A percentile compares a stretch with the other conserved stretches of the same genome.
Conservation (phyloP, 2,329 filamentous ascomycete genomes). For the Endocalyx cinctus region DNA sequence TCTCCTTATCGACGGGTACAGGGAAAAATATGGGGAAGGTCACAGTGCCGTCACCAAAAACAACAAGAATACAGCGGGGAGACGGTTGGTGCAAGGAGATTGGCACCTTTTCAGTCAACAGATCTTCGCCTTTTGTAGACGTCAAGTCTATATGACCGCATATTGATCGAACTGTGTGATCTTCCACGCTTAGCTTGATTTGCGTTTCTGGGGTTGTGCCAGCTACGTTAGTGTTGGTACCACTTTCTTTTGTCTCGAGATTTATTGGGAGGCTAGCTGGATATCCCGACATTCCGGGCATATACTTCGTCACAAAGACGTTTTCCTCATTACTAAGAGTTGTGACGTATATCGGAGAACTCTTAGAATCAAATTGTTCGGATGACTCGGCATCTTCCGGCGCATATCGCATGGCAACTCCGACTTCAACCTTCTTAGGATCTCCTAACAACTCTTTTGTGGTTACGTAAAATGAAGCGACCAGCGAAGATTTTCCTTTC, state of each 20-base stretch:
- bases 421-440: slow-evolving; percentile 24
- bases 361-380: too few species aligned
- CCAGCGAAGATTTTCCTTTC: slow-evolving; percentile 32
- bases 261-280: too few species aligned
- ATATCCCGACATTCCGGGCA: slow-evolving; percentile 24
- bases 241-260: too few species aligned
- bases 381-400: too few species aligned
- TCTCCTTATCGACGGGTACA: slow-evolving; percentile 31
- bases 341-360: slow-evolving; percentile 29
- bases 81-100: slow-evolving; percentile 33
- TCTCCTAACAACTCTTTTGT: slow-evolving; percentile 30
- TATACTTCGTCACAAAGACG: slow-evolving; percentile 31
- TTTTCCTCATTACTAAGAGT: too few species aligned
- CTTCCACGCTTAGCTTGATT: slow-evolving; percentile 27
- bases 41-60: slow-evolving; percentile 29
- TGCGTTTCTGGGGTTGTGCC: too few species aligned
- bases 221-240: too few species aligned
- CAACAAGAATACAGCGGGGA: slow-evolving; percentile 37
- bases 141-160: slow-evolving; percentile 36
- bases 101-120: slow-evolving; percentile 33
- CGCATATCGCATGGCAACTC: slow-evolving; percentile 26
- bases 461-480: slow-evolving; percentile 38
- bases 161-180: slow-evolving; percentile 29
- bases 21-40: slow-evolving; percentile 35
- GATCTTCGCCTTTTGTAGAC: slow-evolving; percentile 27